phyloP scores from a whole-genome alignment of 352 stramenopile species.

The Phytophthora vignae region DNA sequence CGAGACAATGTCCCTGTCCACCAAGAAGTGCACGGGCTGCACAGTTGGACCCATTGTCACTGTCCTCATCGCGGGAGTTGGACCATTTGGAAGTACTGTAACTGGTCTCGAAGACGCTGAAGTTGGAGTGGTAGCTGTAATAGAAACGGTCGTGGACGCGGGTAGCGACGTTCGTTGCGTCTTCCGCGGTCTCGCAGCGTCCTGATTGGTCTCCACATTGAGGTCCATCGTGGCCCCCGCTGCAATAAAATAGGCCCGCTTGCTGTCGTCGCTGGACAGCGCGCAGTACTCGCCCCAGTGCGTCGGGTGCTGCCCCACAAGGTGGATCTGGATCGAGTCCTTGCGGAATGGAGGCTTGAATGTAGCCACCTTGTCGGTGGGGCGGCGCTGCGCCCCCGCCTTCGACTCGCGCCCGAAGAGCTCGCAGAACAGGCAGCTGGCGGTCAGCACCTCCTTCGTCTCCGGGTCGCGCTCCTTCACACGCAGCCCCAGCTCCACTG shows the following conservation, averaged over 20 bases:
- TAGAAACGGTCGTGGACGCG: not conserved
- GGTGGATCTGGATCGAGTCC: slow-evolving; percentile 73
- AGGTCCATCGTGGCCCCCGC: slow-evolving; percentile 23
- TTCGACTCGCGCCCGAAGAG: slow-evolving; percentile 65
- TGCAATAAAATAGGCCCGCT: slow-evolving; percentile 60
- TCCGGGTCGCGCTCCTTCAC: slow-evolving; percentile 42
- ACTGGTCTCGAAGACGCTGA: slow-evolving; percentile 4
- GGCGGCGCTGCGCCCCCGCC: slow-evolving; percentile 44
- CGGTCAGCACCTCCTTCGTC: slow-evolving; percentile 47
- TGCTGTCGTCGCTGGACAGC: slow-evolving; percentile 48
- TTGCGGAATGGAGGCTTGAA: slow-evolving; percentile 73
- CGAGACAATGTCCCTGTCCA: slow-evolving; percentile 37
- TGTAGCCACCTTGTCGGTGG: slow-evolving; percentile 66
- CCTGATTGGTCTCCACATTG: not conserved
- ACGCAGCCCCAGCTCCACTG: slow-evolving; percentile 35
- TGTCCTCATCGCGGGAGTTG: not conserved
- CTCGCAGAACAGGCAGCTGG: slow-evolving; percentile 69
- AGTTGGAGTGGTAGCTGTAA: slow-evolving; percentile 7
- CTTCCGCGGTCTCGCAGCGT: slow-evolving; percentile 14
- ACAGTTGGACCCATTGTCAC: not conserved
- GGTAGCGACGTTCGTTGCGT: slow-evolving; percentile 9
- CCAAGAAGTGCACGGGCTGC: slow-evolving; percentile 28
- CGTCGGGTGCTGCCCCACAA: slow-evolving; percentile 54
- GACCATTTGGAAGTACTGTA: not conserved
- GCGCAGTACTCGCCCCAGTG: slow-evolving; percentile 59